These are phyloP conservation scores for Leishmania gerbilli DNA, from an alignment of 208 protist genomes.

Conservation along the genomic window DNA sequence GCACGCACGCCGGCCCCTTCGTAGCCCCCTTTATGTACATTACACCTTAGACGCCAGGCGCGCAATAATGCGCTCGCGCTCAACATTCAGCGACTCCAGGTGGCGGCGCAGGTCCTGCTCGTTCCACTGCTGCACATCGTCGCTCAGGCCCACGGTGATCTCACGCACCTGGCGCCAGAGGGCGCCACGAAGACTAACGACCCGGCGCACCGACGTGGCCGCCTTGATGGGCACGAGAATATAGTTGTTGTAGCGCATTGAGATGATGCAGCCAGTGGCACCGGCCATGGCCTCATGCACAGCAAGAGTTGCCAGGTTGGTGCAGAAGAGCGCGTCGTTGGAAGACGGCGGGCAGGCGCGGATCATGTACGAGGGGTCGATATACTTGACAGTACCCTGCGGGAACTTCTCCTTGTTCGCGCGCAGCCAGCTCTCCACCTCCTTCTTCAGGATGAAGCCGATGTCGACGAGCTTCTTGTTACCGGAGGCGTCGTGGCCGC, in stretches of 20 bases:
- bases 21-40: background rate
- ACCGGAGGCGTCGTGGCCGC: slow-evolving; percentile 89
- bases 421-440: slow-evolving; percentile 82
- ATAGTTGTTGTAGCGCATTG: slow-evolving; percentile 92
- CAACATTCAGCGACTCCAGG: slow-evolving; percentile 64
- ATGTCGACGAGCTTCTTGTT: slow-evolving; percentile 94
- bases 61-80: slow-evolving; percentile 64
- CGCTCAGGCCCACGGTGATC: slow-evolving; percentile 85
- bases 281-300: slow-evolving; percentile 92
- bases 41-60: slow-evolving; percentile 72
- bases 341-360: slow-evolving; percentile 90
- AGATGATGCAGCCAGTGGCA: slow-evolving; percentile 87
- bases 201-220: slow-evolving; percentile 84
- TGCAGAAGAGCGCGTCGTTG: slow-evolving; percentile 91
- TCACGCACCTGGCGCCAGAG: slow-evolving; percentile 91
- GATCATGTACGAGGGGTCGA: slow-evolving; percentile 97
- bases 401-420: slow-evolving; percentile 68
- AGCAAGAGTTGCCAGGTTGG: slow-evolving; percentile 83
- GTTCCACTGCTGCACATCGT: slow-evolving; percentile 51
- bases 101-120: slow-evolving; percentile 78
- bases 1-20: background rate
- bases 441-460: slow-evolving; percentile 88
- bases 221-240: slow-evolving; percentile 90
- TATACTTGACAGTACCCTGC: slow-evolving; percentile 91
- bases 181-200: slow-evolving; percentile 74